These are phyloP conservation scores for Bjerkandera adusta DNA, from an alignment of 1,284 basidiomycete species.

Conservation along the genomic window DNA sequence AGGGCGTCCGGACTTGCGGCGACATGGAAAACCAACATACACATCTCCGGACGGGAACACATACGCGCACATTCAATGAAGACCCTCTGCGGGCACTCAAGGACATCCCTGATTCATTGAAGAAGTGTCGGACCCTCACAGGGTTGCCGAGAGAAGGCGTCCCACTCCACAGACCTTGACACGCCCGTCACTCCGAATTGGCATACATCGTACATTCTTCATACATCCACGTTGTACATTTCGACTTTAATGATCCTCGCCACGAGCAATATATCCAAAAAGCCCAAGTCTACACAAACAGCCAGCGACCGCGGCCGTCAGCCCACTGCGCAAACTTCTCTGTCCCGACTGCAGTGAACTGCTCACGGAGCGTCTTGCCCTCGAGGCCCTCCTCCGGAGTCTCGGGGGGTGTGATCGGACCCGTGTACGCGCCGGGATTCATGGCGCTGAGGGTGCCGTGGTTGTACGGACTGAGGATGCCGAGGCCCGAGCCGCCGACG, in stretches of 20 bases:
- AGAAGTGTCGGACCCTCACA: no score
- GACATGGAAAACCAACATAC: no score
- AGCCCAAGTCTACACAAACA: constrained; percentile 48
- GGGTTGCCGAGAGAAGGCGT: no score
- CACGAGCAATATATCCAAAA: not conserved
- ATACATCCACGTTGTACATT: not conserved
- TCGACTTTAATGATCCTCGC: not conserved
- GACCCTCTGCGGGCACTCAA: no score
- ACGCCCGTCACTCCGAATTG: no score
- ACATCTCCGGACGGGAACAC: no score
- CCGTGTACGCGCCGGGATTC: constrained; percentile 13
- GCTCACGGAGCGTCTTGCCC: constrained; percentile 36
- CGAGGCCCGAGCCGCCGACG: constrained; percentile 91
- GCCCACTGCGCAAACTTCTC: constrained; percentile 59
- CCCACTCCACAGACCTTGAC: no score
- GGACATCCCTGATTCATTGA: no score
- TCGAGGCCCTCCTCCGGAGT: constrained; percentile 31
- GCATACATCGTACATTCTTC: not conserved
- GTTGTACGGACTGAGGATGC: constrained; percentile 72
- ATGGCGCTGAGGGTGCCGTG: constrained; percentile 19
- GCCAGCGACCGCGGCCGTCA: constrained; percentile 56
- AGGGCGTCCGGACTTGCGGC: no score
- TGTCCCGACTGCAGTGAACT: constrained; percentile 47
- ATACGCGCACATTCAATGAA: no score
- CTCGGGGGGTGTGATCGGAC: constrained; percentile 51